These are phyloP conservation scores for Erythrobasidium hasegawianum DNA, from an alignment of 1,284 basidiomycete genomes.

Conservation along the genomic window DNA sequence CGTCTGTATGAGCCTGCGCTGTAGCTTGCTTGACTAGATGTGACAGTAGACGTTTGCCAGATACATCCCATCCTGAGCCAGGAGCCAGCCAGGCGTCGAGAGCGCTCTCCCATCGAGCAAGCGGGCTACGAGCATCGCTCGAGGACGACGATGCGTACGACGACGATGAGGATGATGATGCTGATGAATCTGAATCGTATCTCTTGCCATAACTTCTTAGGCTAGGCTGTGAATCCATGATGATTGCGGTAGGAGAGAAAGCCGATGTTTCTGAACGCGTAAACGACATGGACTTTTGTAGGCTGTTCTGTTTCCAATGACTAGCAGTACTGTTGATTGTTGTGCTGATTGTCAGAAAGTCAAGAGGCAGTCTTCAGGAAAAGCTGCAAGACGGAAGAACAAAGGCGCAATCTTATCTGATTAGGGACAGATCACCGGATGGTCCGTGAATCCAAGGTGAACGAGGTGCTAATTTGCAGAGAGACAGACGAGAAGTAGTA, in stretches of 20 bases:
- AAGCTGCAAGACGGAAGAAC: not conserved
- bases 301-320: too few species aligned
- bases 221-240: too few species aligned
- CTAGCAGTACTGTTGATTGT: too few species aligned
- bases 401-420: not conserved
- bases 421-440: not conserved
- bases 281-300: not conserved
- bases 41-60: constrained; percentile 13
- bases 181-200: not conserved
- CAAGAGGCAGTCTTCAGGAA: not conserved
- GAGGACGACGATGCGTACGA: not conserved
- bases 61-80: constrained; percentile 22
- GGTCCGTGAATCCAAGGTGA: too few species aligned
- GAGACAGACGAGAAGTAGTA: not conserved
- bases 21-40: constrained; percentile 27
- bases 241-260: not conserved
- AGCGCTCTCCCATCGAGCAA: not conserved
- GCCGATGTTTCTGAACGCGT: not conserved
- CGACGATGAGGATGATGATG: too few species aligned
- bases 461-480: too few species aligned
- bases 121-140: not conserved
- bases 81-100: constrained; percentile 15
- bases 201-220: too few species aligned
- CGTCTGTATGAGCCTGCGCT: constrained; percentile 30
- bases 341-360: not conserved